These are phyloP conservation scores for Dendryphion nanum DNA, from an alignment of 2,329 filamentous ascomycete species.

Conservation along the genomic window DNA sequence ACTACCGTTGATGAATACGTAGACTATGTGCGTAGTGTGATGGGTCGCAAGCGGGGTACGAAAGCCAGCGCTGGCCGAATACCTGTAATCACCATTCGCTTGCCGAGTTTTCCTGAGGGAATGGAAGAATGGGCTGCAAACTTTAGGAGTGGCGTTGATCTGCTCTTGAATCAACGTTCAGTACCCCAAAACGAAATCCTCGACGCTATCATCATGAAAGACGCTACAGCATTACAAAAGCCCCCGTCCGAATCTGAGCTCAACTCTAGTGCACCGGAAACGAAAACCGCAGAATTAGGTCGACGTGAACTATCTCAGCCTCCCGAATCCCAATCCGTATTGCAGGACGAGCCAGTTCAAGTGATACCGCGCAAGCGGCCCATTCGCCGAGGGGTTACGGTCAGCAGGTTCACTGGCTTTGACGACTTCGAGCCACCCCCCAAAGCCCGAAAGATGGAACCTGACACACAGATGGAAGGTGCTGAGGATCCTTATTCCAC, in stretches of 20 bases:
- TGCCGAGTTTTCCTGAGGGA: slow-evolving; percentile 48
- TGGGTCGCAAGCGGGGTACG: slow-evolving; percentile 70
- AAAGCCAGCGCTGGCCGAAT: slow-evolving; percentile 63
- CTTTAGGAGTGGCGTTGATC: slow-evolving; percentile 68
- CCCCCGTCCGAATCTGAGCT: slow-evolving; percentile 52
- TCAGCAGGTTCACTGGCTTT: slow-evolving; percentile 69
- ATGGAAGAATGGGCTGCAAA: slow-evolving; percentile 65
- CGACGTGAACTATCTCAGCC: slow-evolving; percentile 13
- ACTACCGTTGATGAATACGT: slow-evolving; percentile 76
- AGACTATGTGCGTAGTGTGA: slow-evolving; percentile 69
- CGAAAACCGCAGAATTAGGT: slow-evolving; percentile 11
- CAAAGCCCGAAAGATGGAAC: slow-evolving; percentile 28
- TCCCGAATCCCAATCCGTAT: slow-evolving; percentile 13
- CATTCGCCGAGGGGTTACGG: slow-evolving; percentile 35
- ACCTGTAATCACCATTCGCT: slow-evolving; percentile 77
- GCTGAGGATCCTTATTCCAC: slow-evolving; percentile 1
- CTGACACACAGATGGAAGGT: slow-evolving; percentile 21
- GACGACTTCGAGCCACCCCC: slow-evolving; percentile 51
- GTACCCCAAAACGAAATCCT: slow-evolving; percentile 90
- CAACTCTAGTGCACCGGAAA: slow-evolving; percentile 16
- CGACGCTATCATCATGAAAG: slow-evolving; percentile 79
- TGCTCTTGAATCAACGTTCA: slow-evolving; percentile 73
- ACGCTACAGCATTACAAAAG: slow-evolving; percentile 69
- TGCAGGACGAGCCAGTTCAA: slow-evolving; percentile 20
- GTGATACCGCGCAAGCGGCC: slow-evolving; percentile 29